A percentile compares a stretch with the other conserved stretches of the same genome.
phyloP scores from a whole-genome alignment of 371 early-diverging fungal genomes.

The Mortierella sp. region DNA sequence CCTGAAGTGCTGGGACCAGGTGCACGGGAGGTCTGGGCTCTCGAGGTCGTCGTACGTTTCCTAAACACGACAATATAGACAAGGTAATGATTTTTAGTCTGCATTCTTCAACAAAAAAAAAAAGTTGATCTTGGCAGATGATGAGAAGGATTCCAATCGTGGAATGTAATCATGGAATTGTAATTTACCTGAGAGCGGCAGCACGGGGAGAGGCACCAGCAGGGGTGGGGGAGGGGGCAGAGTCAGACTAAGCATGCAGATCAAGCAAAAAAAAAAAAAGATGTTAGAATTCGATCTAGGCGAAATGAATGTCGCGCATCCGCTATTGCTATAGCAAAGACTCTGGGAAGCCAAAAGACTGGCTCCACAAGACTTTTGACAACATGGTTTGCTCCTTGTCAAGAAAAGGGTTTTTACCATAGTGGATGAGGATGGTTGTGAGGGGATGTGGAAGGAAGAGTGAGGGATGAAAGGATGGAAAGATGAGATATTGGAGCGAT shows the following conservation, averaged over 20 bases:
- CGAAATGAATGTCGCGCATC: neutral
- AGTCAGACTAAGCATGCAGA: conserved; percentile 57
- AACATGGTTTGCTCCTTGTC: neutral
- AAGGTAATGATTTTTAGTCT: too few species aligned
- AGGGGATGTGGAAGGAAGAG: too few species aligned
- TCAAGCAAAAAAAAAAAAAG: neutral
- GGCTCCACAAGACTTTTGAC: neutral
- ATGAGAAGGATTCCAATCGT: too few species aligned
- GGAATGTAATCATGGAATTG: conserved; percentile 45
- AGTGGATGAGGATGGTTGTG: neutral
- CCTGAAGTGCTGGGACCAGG: conserved; percentile 78
- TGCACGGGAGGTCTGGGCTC: conserved; percentile 47
- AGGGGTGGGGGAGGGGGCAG: conserved; percentile 53
- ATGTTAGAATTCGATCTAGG: neutral
- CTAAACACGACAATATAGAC: conserved; percentile 29
- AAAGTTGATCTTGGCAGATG: neutral
- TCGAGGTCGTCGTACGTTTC: conserved; percentile 67
- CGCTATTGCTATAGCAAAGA: neutral
- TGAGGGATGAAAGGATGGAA: neutral
- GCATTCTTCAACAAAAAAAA: too few species aligned
- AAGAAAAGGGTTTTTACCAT: neutral
- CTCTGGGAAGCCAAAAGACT: too few species aligned
- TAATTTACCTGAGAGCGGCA: conserved; percentile 42
- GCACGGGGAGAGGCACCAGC: conserved; percentile 49
- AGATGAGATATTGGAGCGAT: neutral